Conservation (phyloP, 805 yeast genomes). For the Candida vartiovaarae region DNA sequence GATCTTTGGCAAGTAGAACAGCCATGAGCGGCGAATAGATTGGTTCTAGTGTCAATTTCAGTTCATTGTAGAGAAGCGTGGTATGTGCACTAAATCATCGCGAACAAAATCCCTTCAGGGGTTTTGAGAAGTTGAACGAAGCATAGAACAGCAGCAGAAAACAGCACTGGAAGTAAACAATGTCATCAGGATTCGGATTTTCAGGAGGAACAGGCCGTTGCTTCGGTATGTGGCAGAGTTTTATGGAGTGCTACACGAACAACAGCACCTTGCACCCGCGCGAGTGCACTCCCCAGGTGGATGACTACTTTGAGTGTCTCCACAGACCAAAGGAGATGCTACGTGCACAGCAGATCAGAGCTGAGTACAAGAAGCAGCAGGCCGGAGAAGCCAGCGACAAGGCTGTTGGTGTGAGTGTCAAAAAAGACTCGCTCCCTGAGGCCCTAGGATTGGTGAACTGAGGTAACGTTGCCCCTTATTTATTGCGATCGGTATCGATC, state of each 20-base stretch:
- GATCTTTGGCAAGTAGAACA: slow-evolving; percentile 45
- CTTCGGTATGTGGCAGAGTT: slow-evolving; percentile 37
- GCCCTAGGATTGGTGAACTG: slow-evolving; percentile 17
- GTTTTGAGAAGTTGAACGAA: no score
- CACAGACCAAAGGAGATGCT: slow-evolving; percentile 38
- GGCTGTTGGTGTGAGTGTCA: slow-evolving; percentile 3
- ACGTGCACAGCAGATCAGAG: slow-evolving; percentile 20
- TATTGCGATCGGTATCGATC: no score
- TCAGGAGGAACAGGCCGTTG: slow-evolving; percentile 41
- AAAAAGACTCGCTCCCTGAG: slow-evolving; percentile 16
- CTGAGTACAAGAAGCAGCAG: slow-evolving; percentile 14
- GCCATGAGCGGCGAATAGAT: no score
- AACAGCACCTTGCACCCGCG: slow-evolving; percentile 28
- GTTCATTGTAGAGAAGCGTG: neutral
- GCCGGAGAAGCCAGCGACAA: slow-evolving; percentile 2
- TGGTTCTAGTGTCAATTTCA: no score
- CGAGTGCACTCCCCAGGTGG: slow-evolving; percentile 35
- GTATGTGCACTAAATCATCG: neutral
- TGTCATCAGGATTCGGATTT: slow-evolving; percentile 34
- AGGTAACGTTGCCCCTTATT: neutral
- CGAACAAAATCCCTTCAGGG: no score
- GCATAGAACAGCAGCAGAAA: no score
- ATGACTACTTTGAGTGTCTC: slow-evolving; percentile 43
- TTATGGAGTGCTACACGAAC: slow-evolving; percentile 39
- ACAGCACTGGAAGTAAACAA: slow-evolving; percentile 2